Conservation (phyloP, 1,139 yeast genomes). For the Yamadazyma sp. region DNA sequence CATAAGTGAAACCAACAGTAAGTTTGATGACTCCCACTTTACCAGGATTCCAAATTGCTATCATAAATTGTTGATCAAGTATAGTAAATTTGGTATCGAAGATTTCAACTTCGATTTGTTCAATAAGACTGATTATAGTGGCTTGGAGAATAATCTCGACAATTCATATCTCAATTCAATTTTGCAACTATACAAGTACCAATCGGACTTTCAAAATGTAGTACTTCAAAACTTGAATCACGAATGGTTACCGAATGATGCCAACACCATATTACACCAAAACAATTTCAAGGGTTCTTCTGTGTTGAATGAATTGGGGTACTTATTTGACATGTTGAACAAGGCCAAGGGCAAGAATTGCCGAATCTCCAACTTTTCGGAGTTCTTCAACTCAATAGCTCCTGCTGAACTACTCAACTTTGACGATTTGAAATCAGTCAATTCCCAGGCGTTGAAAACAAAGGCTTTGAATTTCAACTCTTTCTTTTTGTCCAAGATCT, state of each 20-base stretch:
- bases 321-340: constrained; percentile 85
- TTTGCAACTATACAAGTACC: constrained; percentile 78
- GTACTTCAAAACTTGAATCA: constrained; percentile 55
- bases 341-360: constrained; percentile 73
- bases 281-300: constrained; percentile 49
- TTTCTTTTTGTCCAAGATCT: constrained; percentile 53
- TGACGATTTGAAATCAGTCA: constrained; percentile 42
- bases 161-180: constrained; percentile 80
- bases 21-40: constrained; percentile 27
- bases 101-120: constrained; percentile 90
- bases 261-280: constrained; percentile 22
- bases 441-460: constrained; percentile 35
- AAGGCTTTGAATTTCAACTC: constrained; percentile 57
- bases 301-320: constrained; percentile 78
- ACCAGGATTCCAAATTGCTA: constrained; percentile 66
- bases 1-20: constrained; percentile 61
- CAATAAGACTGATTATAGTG: constrained; percentile 75
- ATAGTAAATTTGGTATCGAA: constrained; percentile 88
- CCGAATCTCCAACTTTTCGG: constrained; percentile 71
- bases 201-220: constrained; percentile 68
- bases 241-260: constrained; percentile 55
- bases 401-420: constrained; percentile 48
- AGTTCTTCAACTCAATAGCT: constrained; percentile 48
- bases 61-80: constrained; percentile 71
- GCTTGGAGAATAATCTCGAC: constrained; percentile 83